Percentiles rank a stretch among this genome's conserved stretches.
Conservation (phyloP, 2,329 filamentous ascomycete species). For the Diaporthe nobilis region DNA sequence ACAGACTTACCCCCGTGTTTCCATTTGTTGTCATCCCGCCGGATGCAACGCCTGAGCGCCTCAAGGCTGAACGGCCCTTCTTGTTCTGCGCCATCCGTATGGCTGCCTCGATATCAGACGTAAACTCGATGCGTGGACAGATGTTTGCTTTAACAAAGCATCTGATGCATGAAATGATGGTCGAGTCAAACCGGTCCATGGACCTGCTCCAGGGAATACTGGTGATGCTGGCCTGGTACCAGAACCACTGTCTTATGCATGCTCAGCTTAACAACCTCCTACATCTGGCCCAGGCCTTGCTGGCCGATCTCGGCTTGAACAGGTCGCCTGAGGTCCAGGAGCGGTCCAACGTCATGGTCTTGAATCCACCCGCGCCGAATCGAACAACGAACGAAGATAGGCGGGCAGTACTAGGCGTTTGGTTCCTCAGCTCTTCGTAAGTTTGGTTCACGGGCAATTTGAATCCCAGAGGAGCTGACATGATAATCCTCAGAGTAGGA, state of each 20-base stretch:
- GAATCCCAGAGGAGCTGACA: background rate
- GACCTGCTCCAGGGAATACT: constrained; percentile 65
- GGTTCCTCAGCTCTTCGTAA: constrained; percentile 68
- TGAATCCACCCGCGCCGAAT: constrained; percentile 55
- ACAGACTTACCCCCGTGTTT: constrained; percentile 57
- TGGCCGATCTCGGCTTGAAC: constrained; percentile 63
- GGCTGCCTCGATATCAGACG: constrained; percentile 63
- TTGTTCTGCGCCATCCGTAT: constrained; percentile 65
- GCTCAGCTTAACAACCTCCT: constrained; percentile 66
- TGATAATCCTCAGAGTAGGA: constrained; percentile 53
- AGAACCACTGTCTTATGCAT: constrained; percentile 68
- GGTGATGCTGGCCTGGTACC: constrained; percentile 65
- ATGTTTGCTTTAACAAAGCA: constrained; percentile 63
- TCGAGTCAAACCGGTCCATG: constrained; percentile 64
- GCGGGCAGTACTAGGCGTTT: constrained; percentile 66
- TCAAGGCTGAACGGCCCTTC: constrained; percentile 60
- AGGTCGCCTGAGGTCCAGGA: constrained; percentile 57
- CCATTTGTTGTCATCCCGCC: constrained; percentile 63
- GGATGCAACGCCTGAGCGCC: constrained; percentile 52
- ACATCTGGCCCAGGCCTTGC: constrained; percentile 61
- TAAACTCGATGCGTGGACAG: constrained; percentile 64
- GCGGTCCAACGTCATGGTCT: constrained; percentile 58
- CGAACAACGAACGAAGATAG: constrained; percentile 65
- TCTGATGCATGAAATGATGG: constrained; percentile 63
- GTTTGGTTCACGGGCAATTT: constrained; percentile 43